Percentiles rank a stretch among this genome's conserved stretches.
Evolutionary conservation across 495 filamentous ascomycete genomes (phyloP).

Genomic region (Hypoxylon lienhwacheense): DNA sequence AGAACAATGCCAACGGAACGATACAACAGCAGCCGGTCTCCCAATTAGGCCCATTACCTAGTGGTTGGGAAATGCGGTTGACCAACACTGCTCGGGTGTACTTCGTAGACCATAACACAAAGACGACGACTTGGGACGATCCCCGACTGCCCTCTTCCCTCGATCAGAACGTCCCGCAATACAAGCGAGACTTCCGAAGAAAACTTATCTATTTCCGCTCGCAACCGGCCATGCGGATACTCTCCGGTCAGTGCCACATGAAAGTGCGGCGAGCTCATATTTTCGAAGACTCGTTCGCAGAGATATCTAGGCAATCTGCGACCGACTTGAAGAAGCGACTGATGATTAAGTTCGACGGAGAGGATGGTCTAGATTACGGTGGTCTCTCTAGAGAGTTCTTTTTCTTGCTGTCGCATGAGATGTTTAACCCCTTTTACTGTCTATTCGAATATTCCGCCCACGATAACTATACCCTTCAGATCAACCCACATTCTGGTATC

Average conservation of each 20-base stretch:
- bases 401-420: slow-evolving; percentile 99
- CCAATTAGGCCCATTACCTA: slow-evolving; percentile 92
- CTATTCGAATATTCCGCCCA: slow-evolving; percentile 99
- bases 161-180: slow-evolving; percentile 98
- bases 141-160: slow-evolving; percentile 92
- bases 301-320: slow-evolving; percentile 97
- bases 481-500: slow-evolving; percentile 99
- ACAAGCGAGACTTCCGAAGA: slow-evolving; percentile 97
- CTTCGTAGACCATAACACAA: slow-evolving; percentile 99
- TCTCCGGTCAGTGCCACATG: slow-evolving; percentile 95
- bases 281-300: slow-evolving; percentile 97
- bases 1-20: slow-evolving; percentile 74
- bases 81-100: slow-evolving; percentile 98
- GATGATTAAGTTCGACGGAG: slow-evolving; percentile 99
- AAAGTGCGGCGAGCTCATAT: slow-evolving; percentile 96
- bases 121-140: slow-evolving; percentile 99
- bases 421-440: slow-evolving; percentile 99
- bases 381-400: slow-evolving; percentile 99
- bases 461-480: slow-evolving; percentile 99
- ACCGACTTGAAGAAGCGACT: slow-evolving; percentile 94
- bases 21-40: slow-evolving; percentile 98
- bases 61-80: slow-evolving; percentile 98
- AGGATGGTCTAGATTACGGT: slow-evolving; percentile 97
- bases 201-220: slow-evolving; percentile 99
- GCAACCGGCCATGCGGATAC: slow-evolving; percentile 91